These are phyloP conservation scores for Papiliotrema terrestris DNA, from an alignment of 1,284 basidiomycete species.

Conservation along the genomic window DNA sequence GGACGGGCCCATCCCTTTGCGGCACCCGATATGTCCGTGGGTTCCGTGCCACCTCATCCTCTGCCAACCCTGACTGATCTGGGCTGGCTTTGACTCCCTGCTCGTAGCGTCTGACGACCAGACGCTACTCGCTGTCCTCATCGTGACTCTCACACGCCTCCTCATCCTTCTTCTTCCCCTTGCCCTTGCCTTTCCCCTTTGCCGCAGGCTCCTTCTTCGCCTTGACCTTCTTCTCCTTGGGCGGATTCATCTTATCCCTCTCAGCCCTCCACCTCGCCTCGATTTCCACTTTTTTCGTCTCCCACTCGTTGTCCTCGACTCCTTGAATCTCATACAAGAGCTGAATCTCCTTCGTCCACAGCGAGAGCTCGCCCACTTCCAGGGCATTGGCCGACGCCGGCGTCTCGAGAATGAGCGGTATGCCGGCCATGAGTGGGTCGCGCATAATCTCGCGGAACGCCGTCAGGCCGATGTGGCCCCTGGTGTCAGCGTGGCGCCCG, in stretches of 20 bases:
- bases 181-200: constrained; percentile 11
- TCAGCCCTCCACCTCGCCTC: constrained; percentile 34
- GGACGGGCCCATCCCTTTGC: too few relatives aligned
- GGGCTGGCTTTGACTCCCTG: too few relatives aligned
- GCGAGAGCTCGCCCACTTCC: constrained; percentile 50
- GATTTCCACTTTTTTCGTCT: constrained; percentile 31
- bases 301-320: constrained; percentile 40
- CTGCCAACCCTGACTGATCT: too few relatives aligned
- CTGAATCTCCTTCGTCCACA: constrained; percentile 71
- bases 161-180: constrained; percentile 35
- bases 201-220: constrained; percentile 15
- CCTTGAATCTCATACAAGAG: constrained; percentile 46
- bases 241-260: constrained; percentile 38
- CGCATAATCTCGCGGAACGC: constrained; percentile 67
- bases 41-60: too few relatives aligned
- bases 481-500: constrained; percentile 39
- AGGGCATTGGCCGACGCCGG: constrained; percentile 52
- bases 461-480: constrained; percentile 63
- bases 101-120: too few relatives aligned
- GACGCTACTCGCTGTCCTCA: constrained; percentile 2
- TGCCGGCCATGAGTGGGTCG: constrained; percentile 63
- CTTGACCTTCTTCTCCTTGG: constrained; percentile 29
- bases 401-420: constrained; percentile 80
- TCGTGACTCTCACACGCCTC: constrained; percentile 12
- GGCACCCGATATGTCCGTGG: too few relatives aligned